Conservation (phyloP, 352 stramenopile genomes). For the Blastocystis sp. region DNA sequence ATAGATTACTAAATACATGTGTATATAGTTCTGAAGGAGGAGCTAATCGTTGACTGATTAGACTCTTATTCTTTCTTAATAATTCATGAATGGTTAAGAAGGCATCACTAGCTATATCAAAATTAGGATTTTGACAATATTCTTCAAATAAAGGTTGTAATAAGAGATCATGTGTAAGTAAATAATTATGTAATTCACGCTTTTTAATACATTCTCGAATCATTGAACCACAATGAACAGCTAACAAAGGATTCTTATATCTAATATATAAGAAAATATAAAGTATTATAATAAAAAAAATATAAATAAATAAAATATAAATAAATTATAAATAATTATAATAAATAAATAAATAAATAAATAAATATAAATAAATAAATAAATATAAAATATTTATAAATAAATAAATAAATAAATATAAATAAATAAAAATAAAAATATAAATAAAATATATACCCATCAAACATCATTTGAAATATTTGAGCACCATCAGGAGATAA, state of each 20-base stretch:
- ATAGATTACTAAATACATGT: too few relatives aligned
- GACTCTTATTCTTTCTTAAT: constrained; percentile 19
- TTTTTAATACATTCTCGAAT: constrained; percentile 28
- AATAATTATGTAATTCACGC: constrained; percentile 17
- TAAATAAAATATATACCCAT: too few relatives aligned
- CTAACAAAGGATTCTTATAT: constrained; percentile 4
- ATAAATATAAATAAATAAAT: too few relatives aligned
- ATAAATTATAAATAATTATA: too few relatives aligned
- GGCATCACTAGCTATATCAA: constrained; percentile 30
- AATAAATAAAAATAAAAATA: too few relatives aligned
- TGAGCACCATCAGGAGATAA: constrained; percentile 16
- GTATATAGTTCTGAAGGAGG: background rate
- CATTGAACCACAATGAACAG: constrained; percentile 11
- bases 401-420: too few relatives aligned
- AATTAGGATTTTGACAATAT: constrained; percentile 24
- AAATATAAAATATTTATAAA: too few relatives aligned
- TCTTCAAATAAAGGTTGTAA: constrained; percentile 30
- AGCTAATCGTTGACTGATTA: constrained; percentile 5
- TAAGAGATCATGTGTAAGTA: background rate
- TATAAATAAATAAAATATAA: too few relatives aligned
- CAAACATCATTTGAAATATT: constrained; percentile 21
- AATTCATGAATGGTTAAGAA: constrained; percentile 28
- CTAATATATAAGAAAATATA: too few relatives aligned
- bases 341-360: too few relatives aligned
- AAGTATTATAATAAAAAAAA: too few relatives aligned